phyloP scores from a whole-genome alignment of 2,329 filamentous ascomycete species.

The Pyricularia sp. region DNA sequence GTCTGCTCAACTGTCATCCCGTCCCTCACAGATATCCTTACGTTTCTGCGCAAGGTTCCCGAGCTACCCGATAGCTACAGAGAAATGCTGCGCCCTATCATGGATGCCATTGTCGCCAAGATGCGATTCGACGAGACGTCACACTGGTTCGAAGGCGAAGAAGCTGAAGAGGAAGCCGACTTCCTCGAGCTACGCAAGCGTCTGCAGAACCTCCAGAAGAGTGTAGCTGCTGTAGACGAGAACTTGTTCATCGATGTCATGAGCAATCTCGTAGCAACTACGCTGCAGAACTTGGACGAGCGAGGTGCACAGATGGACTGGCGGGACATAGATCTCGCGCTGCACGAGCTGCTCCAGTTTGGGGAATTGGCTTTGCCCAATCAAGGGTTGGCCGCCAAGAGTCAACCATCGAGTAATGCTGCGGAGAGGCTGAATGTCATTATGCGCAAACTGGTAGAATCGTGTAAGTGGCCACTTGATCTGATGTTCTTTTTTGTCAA shows the following conservation, averaged over 20 bases:
- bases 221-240: conserved; percentile 83
- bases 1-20: conserved; percentile 94
- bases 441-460: conserved; percentile 94
- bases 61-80: conserved; percentile 65
- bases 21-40: conserved; percentile 83
- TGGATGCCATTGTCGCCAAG: conserved; percentile 88
- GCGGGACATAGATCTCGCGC: conserved; percentile 86
- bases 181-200: conserved; percentile 91
- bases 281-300: conserved; percentile 72
- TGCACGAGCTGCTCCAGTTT: conserved; percentile 93
- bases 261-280: conserved; percentile 78
- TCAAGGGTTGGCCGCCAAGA: conserved; percentile 79
- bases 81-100: conserved; percentile 76
- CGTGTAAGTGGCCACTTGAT: conserved; percentile 46
- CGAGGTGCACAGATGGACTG: conserved; percentile 73
- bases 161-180: conserved; percentile 93
- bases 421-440: conserved; percentile 78
- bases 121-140: conserved; percentile 97
- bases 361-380: conserved; percentile 88
- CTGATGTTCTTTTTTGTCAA: too few relatives aligned
- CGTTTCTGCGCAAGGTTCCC: conserved; percentile 76
- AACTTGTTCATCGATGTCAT: conserved; percentile 79
- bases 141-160: conserved; percentile 86
- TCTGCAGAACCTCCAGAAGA: conserved; percentile 85
- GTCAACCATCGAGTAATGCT: conserved; percentile 68